These are phyloP conservation scores for Zymoseptoria tritici DNA, from an alignment of 2,329 filamentous ascomycete genomes.

Conservation along the genomic window DNA sequence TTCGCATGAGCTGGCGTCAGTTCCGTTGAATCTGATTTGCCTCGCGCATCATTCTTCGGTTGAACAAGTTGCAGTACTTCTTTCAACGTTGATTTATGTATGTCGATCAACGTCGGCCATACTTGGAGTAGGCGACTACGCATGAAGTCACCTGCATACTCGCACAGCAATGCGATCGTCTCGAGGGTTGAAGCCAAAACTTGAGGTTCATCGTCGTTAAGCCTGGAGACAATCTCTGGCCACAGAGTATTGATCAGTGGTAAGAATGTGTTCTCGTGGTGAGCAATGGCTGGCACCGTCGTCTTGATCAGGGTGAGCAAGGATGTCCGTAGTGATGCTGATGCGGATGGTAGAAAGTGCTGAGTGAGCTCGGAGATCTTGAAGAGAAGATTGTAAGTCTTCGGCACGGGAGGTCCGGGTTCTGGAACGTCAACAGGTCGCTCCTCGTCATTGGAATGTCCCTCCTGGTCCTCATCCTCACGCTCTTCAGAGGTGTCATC, in stretches of 20 bases:
- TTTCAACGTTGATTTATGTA: constrained; percentile 13
- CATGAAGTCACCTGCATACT: constrained; percentile 73
- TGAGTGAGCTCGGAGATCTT: constrained; percentile 79
- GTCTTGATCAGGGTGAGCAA: constrained; percentile 70
- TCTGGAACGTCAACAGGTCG: constrained; percentile 22
- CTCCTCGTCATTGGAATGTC: constrained; percentile 19
- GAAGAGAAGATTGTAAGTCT: constrained; percentile 72
- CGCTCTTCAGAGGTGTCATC: constrained; percentile 21
- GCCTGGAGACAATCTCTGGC: constrained; percentile 67
- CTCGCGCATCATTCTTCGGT: background rate
- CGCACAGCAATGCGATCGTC: constrained; percentile 61
- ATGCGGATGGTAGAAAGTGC: constrained; percentile 81
- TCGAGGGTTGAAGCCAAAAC: constrained; percentile 64
- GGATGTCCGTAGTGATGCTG: constrained; percentile 67
- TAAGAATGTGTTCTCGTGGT: constrained; percentile 74
- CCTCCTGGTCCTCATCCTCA: constrained; percentile 20
- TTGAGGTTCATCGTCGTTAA: constrained; percentile 60
- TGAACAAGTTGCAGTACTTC: constrained; percentile 6
- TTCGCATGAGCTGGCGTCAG: background rate
- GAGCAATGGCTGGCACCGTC: constrained; percentile 62
- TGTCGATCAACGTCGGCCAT: constrained; percentile 45
- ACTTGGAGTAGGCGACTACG: constrained; percentile 64
- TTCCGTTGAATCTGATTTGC: background rate
- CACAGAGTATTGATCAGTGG: constrained; percentile 86
- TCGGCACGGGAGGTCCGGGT: constrained; percentile 56